These are phyloP conservation scores for Fonsecaea erecta DNA, from an alignment of 2,329 filamentous ascomycete species.

Conservation along the genomic window DNA sequence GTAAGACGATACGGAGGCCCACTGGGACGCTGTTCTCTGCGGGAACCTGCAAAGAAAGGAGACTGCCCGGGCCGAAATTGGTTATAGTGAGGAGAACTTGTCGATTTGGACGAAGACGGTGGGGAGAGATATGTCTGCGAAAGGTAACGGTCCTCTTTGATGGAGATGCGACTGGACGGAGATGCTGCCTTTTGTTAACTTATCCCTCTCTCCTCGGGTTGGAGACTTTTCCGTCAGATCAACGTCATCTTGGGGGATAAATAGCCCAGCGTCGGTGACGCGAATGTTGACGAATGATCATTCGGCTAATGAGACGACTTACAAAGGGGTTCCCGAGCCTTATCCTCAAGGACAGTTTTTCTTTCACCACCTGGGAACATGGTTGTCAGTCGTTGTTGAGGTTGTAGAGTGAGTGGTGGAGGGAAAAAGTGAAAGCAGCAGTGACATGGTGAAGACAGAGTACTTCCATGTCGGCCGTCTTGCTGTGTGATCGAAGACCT, in stretches of 20 bases:
- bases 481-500: conserved; percentile 11
- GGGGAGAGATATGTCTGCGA: conserved; percentile 2
- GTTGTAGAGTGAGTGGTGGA: not conserved
- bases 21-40: conserved; percentile 5
- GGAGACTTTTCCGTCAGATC: conserved; percentile 3
- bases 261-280: not conserved
- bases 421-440: not conserved
- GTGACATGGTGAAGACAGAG: conserved; percentile 5
- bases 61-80: conserved; percentile 8
- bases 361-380: conserved; percentile 24
- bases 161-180: not conserved
- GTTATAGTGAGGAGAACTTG: not conserved
- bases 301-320: conserved; percentile 10
- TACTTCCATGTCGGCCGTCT: not conserved
- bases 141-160: not conserved
- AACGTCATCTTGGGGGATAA: conserved; percentile 5
- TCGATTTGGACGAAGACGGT: conserved; percentile 12
- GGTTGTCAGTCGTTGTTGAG: conserved; percentile 19
- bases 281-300: not conserved
- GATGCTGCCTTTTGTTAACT: conserved; percentile 18
- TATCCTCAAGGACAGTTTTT: conserved; percentile 11
- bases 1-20: not conserved
- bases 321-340: conserved; percentile 19
- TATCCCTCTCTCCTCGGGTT: not conserved
- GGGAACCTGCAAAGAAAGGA: conserved; percentile 21